Evolutionary conservation across 1,284 basidiomycete genomes (phyloP).

Genomic region (Singerocomus rubriflavus): DNA sequence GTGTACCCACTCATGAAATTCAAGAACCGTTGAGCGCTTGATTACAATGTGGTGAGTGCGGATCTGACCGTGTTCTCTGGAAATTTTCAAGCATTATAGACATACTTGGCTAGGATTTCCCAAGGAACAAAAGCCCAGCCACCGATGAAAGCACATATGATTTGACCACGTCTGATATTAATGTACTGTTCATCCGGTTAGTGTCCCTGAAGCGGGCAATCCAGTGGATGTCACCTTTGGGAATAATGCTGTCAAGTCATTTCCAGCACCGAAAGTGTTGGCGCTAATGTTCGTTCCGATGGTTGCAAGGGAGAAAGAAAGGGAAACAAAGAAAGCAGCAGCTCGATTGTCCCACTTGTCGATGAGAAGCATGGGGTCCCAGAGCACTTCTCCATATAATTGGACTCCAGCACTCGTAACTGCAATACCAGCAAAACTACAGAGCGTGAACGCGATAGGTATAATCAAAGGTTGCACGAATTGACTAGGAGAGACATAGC

Average conservation of each 20-base stretch:
- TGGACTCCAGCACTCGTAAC: slow-evolving; percentile 49
- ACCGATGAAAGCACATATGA: slow-evolving; percentile 58
- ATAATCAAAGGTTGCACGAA: slow-evolving; percentile 56
- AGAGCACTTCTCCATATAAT: slow-evolving; percentile 51
- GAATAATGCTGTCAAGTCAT: slow-evolving; percentile 57
- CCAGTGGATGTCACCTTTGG: slow-evolving; percentile 31
- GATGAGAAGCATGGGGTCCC: slow-evolving; percentile 48
- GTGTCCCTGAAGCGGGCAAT: not conserved
- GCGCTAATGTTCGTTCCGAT: slow-evolving; percentile 63
- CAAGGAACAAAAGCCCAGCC: slow-evolving; percentile 55
- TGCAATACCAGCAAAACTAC: slow-evolving; percentile 56
- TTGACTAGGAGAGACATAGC: slow-evolving; percentile 34
- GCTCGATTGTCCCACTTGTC: slow-evolving; percentile 62
- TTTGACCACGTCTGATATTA: slow-evolving; percentile 61
- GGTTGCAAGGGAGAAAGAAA: slow-evolving; percentile 57
- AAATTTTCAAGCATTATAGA: not conserved
- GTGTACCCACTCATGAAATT: slow-evolving; percentile 67
- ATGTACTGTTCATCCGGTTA: slow-evolving; percentile 41
- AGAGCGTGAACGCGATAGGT: slow-evolving; percentile 53
- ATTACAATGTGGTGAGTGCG: slow-evolving; percentile 3
- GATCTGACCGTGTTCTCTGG: not conserved
- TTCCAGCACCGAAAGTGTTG: slow-evolving; percentile 61
- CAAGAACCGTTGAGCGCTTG: slow-evolving; percentile 46
- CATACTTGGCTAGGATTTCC: slow-evolving; percentile 48
- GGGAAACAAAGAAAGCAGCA: slow-evolving; percentile 62